These are phyloP conservation scores for Fusarium multiceps DNA, from an alignment of 2,329 filamentous ascomycete species.

Conservation along the genomic window DNA sequence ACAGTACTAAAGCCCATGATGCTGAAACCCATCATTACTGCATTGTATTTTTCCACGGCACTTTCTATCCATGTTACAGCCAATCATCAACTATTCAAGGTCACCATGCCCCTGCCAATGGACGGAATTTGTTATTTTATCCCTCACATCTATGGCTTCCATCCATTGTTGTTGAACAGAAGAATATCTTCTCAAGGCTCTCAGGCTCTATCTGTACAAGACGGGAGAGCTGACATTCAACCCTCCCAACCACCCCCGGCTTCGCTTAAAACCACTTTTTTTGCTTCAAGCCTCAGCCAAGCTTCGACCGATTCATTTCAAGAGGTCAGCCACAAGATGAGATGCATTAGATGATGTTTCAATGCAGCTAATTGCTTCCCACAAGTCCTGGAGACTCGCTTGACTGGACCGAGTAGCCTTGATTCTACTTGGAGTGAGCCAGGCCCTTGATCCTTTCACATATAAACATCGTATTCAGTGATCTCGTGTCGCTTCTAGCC, in stretches of 20 bases:
- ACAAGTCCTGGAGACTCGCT: constrained; percentile 10
- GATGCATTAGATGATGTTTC: constrained; percentile 3
- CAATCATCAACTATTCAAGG: constrained; percentile 30
- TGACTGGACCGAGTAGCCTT: constrained; percentile 7
- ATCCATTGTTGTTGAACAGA: neutral
- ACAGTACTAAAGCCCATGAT: constrained; percentile 26
- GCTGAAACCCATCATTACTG: constrained; percentile 34
- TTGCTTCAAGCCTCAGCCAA: constrained; percentile 15
- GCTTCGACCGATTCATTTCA: neutral
- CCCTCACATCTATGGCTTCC: neutral
- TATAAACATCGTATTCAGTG: constrained; percentile 40
- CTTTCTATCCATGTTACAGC: constrained; percentile 1
- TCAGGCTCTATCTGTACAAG: neutral
- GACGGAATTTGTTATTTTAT: constrained; percentile 1
- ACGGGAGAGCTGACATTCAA: neutral
- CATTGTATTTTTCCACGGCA: neutral
- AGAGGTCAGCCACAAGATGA: constrained; percentile 11
- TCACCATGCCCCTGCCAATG: constrained; percentile 15
- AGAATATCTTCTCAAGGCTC: neutral
- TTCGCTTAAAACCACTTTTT: neutral
- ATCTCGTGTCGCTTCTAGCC: constrained; percentile 42
- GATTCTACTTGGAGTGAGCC: constrained; percentile 2
- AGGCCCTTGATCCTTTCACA: constrained; percentile 20
- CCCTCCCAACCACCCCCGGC: neutral
- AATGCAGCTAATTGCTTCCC: neutral